These are phyloP conservation scores for Mimosa bimucronata DNA, from an alignment of 306 rosid genomes.

Conservation along the genomic window DNA sequence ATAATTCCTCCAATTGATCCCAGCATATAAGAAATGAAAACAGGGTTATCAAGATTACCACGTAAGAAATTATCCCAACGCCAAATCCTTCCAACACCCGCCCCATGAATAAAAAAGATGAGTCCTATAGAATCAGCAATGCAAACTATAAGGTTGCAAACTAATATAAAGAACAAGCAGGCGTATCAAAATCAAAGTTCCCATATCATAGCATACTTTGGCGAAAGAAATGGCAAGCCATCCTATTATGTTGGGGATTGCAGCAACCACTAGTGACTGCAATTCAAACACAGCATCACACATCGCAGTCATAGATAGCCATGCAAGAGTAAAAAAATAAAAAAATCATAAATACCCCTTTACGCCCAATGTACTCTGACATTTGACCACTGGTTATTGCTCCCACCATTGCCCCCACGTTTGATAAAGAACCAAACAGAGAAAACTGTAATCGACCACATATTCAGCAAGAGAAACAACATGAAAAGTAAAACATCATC, in stretches of 20 bases:
- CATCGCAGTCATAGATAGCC: background rate
- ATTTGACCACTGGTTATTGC: conserved; percentile 84
- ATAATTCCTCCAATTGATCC: conserved; percentile 24
- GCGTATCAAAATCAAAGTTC: conserved; percentile 10
- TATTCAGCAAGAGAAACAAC: background rate
- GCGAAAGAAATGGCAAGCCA: conserved; percentile 83
- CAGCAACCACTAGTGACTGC: conserved; percentile 79
- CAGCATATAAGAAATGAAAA: conserved; percentile 9
- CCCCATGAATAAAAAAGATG: conserved; percentile 82
- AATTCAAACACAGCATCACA: conserved; percentile 35
- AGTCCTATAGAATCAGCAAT: conserved; percentile 54
- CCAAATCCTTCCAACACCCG: conserved; percentile 92
- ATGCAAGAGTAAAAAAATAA: background rate
- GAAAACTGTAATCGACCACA: conserved; percentile 58
- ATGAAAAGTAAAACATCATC: background rate
- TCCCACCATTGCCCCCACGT: conserved; percentile 88
- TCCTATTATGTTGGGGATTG: conserved; percentile 73
- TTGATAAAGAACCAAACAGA: conserved; percentile 71
- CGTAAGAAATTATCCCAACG: conserved; percentile 87
- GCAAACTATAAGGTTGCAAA: background rate
- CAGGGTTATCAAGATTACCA: conserved; percentile 52
- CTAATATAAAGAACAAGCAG: background rate
- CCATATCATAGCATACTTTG: conserved; percentile 47
- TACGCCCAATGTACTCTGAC: conserved; percentile 77
- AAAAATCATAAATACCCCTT: conserved; percentile 59